Percentiles rank a stretch among this genome's conserved stretches.
phyloP scores from a whole-genome alignment of 176 grass and related monocot species.

The Oryza meyeriana region DNA sequence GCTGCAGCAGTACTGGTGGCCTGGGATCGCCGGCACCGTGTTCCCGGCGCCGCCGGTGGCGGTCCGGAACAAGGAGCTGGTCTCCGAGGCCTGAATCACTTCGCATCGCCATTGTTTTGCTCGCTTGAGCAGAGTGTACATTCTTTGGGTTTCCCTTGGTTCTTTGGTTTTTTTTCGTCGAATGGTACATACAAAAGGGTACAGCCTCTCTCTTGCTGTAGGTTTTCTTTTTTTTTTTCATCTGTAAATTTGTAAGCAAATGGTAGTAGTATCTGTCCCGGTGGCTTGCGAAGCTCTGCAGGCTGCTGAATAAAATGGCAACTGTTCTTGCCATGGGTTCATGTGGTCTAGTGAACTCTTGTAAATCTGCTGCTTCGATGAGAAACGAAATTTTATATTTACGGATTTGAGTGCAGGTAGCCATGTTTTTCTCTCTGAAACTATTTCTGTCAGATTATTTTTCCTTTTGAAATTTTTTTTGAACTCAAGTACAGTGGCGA shows the following conservation, averaged over 20 bases:
- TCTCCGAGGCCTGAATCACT: constrained; percentile 35
- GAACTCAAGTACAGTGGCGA: no score
- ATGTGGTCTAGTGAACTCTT: constrained; percentile 15
- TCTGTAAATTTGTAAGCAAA: constrained; percentile 40
- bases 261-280: constrained; percentile 11
- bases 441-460: no score
- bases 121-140: constrained; percentile 20
- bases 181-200: constrained; percentile 23
- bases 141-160: constrained; percentile 42
- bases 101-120: neutral
- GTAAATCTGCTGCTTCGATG: constrained; percentile 29
- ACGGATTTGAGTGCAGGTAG: neutral
- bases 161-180: constrained; percentile 38
- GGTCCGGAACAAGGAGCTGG: constrained; percentile 50
- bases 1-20: constrained; percentile 73
- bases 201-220: constrained; percentile 33
- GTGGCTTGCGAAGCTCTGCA: constrained; percentile 25
- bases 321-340: constrained; percentile 10
- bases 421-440: no score
- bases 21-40: constrained; percentile 46
- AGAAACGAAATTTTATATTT: neutral
- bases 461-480: no score
- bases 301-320: constrained; percentile 36
- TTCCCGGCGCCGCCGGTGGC: constrained; percentile 10
- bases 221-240: neutral